These are phyloP conservation scores for Nicotiana sylvestris DNA, from an alignment of 257 asterid species.

Conservation along the genomic window DNA sequence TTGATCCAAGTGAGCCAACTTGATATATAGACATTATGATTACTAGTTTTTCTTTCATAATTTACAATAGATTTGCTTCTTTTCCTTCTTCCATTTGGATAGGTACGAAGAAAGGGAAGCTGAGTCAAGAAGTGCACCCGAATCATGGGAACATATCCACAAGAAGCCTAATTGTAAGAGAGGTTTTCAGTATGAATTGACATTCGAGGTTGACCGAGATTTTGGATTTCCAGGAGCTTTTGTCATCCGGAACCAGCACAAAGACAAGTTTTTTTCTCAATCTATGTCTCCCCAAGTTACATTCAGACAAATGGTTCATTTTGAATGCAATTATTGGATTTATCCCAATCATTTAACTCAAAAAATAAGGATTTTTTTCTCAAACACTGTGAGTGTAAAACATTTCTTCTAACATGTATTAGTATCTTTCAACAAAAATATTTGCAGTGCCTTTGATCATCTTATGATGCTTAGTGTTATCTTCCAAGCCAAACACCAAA, in stretches of 20 bases:
- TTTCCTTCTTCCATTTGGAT: neutral
- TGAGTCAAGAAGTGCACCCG: conserved; percentile 21
- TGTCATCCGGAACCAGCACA: conserved; percentile 30
- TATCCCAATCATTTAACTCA: conserved; percentile 30
- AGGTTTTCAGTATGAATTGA: conserved; percentile 20
- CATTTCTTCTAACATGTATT: neutral
- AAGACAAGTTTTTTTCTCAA: conserved; percentile 28
- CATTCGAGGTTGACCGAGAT: conserved; percentile 20
- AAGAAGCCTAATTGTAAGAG: conserved; percentile 8
- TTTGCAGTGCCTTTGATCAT: neutral
- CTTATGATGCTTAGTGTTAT: conserved; percentile 29
- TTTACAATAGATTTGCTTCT: neutral
- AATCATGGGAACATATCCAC: conserved; percentile 20
- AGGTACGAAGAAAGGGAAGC: conserved; percentile 31
- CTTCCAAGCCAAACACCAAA: conserved; percentile 43
- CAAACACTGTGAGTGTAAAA: conserved; percentile 32
- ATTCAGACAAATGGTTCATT: conserved; percentile 19
- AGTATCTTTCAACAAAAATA: neutral
- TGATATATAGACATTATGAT: no score
- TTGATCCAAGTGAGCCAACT: no score
- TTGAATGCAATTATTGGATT: conserved; percentile 47
- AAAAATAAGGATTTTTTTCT: conserved; percentile 37
- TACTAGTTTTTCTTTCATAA: no score
- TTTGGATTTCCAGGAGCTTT: conserved; percentile 41
- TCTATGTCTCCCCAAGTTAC: conserved; percentile 24